Base-by-base conservation (phyloP, 345 rosid species). In the Salix dunnii region DNA sequence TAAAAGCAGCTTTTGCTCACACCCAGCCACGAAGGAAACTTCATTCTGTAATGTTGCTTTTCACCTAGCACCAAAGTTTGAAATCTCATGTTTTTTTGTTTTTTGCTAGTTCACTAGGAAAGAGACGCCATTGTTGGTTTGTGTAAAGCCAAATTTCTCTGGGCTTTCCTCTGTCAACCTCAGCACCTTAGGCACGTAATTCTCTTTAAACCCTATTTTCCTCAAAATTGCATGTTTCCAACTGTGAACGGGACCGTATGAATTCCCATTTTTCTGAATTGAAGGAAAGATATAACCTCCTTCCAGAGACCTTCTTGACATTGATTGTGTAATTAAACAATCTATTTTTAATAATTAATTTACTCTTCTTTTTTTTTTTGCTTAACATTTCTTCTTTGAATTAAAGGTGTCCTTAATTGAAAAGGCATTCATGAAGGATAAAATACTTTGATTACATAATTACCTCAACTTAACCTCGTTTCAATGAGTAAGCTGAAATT, bases 131-230 rank as follows among this genome's bases (percentile, higher is more conserved):
- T 79, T 79, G 78, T 79, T 64, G 70, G 58, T 40, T 79, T 60
- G 75, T 64, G 72, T 27, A 25, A 27, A 31, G 42, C 82, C 67
- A 27, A 63, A 74, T 23, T 79, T 8, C 74, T 63, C 23, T 53
- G 72, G 79, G 16, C 67, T 80, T 80, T 80, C 83, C 79, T 75
- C 62, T 80, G 83, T 80, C 83, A 42, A 71, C 73, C 16, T 71
- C 83, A 74, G 7, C 27, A 35, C 8, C 70, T 64, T 30, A 63
- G 42, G 46, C 70, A 74, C 48, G 46, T 20, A 64, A 75, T 53
- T 75, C 63, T 51, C 72, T 27, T 75, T 38, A 7, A 64, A 28
- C 49, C 70, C 69, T 27, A 16, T 74, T 55, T 25, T 27, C 10
- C 3, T 17, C 6, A 36, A 63, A 33, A 55, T 12, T 67, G 64